Percentiles rank a stretch among this genome's conserved stretches.
phyloP scores from a whole-genome alignment of 2,329 filamentous ascomycete genomes.

The Hymenotorrendiella dingleyae region DNA sequence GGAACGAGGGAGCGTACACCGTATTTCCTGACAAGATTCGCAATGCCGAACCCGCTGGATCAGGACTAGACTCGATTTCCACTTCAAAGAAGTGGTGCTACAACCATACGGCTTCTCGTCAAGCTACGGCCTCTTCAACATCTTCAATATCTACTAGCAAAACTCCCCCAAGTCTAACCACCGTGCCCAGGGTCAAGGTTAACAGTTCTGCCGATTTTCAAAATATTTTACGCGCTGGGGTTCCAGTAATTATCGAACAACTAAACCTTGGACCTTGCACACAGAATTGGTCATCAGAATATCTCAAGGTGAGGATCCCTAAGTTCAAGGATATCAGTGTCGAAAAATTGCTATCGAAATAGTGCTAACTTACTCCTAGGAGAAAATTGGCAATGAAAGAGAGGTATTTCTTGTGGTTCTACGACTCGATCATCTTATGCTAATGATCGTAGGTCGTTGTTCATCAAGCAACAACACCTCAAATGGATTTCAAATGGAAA shows the following conservation, averaged over 20 bases:
- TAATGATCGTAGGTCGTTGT: constrained; percentile 54
- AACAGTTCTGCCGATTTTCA: constrained; percentile 51
- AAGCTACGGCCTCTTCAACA: too few relatives aligned
- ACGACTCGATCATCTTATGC: constrained; percentile 7
- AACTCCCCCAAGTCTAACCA: constrained; percentile 1
- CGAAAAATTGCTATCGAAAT: too few relatives aligned
- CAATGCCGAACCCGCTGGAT: not conserved
- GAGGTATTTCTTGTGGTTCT: constrained; percentile 41
- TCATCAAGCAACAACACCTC: constrained; percentile 58
- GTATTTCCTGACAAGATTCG: not conserved
- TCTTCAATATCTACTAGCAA: not conserved
- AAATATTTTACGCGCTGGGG: constrained; percentile 48
- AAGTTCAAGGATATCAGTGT: too few relatives aligned
- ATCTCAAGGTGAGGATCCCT: constrained; percentile 53
- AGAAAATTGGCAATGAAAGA: constrained; percentile 53
- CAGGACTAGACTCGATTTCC: not conserved
- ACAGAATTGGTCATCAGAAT: constrained; percentile 60
- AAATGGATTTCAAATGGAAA: constrained; percentile 77
- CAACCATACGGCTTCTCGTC: constrained; percentile 11
- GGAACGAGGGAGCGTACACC: not conserved
- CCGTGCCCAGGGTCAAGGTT: constrained; percentile 48
- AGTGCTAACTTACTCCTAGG: too few relatives aligned
- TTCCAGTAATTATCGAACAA: constrained; percentile 60
- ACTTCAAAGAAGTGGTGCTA: constrained; percentile 17
- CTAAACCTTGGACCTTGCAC: constrained; percentile 63